Evolutionary conservation across 1,284 basidiomycete species (phyloP).

Genomic region (Sanghuangporus weigelae): DNA sequence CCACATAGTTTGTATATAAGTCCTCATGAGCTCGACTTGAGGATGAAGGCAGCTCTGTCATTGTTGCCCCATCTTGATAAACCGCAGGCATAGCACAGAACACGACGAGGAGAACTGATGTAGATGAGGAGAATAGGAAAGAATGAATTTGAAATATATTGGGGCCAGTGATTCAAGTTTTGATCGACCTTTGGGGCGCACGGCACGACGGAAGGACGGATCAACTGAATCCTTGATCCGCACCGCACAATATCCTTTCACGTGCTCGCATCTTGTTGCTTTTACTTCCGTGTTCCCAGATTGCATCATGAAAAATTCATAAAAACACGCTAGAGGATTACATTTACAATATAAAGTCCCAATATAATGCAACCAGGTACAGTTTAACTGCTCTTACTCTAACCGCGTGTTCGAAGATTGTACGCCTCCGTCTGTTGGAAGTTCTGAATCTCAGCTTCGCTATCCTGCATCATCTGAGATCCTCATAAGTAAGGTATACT

Average conservation of each 20-base stretch:
- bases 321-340: neutral
- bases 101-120: neutral
- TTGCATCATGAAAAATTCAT: neutral
- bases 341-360: neutral
- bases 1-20: slow-evolving; percentile 46
- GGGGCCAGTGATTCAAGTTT: neutral
- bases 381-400: slow-evolving; percentile 17
- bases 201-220: neutral
- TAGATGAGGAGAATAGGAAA: neutral
- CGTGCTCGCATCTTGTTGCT: neutral
- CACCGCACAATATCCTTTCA: neutral
- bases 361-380: slow-evolving; percentile 11
- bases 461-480: slow-evolving; percentile 80
- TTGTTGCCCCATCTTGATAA: neutral
- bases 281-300: neutral
- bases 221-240: neutral
- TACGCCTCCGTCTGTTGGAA: slow-evolving; percentile 76
- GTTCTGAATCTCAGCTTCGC: slow-evolving; percentile 69
- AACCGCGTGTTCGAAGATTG: slow-evolving; percentile 38
- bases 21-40: neutral
- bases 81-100: neutral
- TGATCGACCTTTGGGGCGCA: neutral
- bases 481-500: slow-evolving; percentile 12
- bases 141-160: neutral
- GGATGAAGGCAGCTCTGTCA: neutral